A percentile compares a stretch with the other conserved stretches of the same genome.
These are phyloP conservation scores for Tephrocybe sp. DNA, from an alignment of 768 basidiomycete genomes.

Conservation along the genomic window DNA sequence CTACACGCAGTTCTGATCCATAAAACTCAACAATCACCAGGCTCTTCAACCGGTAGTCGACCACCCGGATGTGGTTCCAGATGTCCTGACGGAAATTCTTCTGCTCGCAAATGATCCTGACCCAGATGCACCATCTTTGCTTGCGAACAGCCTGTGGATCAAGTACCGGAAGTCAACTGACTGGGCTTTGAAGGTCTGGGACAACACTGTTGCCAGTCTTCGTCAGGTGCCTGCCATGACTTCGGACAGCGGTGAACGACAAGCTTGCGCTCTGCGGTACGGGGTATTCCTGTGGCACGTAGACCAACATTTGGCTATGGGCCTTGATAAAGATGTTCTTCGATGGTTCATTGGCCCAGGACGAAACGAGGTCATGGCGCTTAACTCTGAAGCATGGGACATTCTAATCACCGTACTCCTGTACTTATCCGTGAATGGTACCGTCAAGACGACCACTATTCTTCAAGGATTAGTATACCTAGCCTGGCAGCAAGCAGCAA, in stretches of 20 bases:
- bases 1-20: not conserved
- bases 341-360: constrained; percentile 73
- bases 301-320: constrained; percentile 72
- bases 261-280: constrained; percentile 60
- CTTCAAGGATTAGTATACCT: constrained; percentile 76
- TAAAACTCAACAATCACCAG: constrained; percentile 22
- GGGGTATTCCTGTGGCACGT: constrained; percentile 69
- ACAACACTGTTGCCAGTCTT: constrained; percentile 73
- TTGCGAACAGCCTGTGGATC: constrained; percentile 80
- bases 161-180: constrained; percentile 70
- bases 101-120: constrained; percentile 58
- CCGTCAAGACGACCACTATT: constrained; percentile 69
- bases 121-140: constrained; percentile 59
- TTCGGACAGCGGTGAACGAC: constrained; percentile 41
- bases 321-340: constrained; percentile 68
- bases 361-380: constrained; percentile 55
- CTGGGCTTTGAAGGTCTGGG: constrained; percentile 86
- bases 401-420: constrained; percentile 60
- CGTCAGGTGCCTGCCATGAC: constrained; percentile 64
- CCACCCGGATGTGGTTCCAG: constrained; percentile 39
- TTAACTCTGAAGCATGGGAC: constrained; percentile 65
- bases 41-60: constrained; percentile 44
- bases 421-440: constrained; percentile 62
- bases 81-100: constrained; percentile 61
- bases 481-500: constrained; percentile 63